These are phyloP conservation scores for Fonsecaea nubica DNA, from an alignment of 2,329 filamentous ascomycete genomes.

Conservation along the genomic window DNA sequence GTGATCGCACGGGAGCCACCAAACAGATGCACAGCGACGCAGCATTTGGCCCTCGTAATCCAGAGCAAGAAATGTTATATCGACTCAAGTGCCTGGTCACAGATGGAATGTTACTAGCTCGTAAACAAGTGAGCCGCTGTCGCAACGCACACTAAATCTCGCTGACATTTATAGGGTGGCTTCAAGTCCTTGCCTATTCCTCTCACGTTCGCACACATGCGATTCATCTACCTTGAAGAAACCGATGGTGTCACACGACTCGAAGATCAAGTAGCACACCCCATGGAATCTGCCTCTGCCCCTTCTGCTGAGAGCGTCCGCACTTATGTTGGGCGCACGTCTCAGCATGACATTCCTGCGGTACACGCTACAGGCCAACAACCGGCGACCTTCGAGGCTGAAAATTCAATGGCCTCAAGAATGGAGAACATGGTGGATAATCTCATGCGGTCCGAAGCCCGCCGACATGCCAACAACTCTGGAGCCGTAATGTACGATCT, in stretches of 20 bases:
- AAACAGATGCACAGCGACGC: conserved; percentile 48
- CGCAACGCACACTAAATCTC: neutral
- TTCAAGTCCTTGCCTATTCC: conserved; percentile 26
- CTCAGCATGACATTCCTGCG: conserved; percentile 18
- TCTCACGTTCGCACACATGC: conserved; percentile 27
- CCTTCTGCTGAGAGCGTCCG: conserved; percentile 43
- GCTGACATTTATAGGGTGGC: conserved; percentile 30
- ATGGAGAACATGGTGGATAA: conserved; percentile 66
- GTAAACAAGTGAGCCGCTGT: neutral
- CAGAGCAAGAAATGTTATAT: conserved; percentile 70
- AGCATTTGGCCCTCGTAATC: conserved; percentile 37
- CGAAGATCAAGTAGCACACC: neutral
- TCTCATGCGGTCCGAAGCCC: conserved; percentile 55
- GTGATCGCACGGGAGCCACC: conserved; percentile 58
- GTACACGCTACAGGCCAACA: conserved; percentile 16
- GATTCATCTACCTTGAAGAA: conserved; percentile 27
- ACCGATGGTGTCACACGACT: neutral
- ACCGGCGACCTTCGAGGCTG: conserved; percentile 39
- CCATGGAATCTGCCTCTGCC: neutral
- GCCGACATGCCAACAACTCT: conserved; percentile 30
- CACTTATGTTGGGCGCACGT: conserved; percentile 46
- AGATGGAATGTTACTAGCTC: conserved; percentile 64
- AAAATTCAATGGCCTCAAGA: conserved; percentile 42
- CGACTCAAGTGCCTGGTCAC: conserved; percentile 68
- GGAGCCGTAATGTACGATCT: neutral